These are phyloP conservation scores for Fistulina hepatica DNA, from an alignment of 1,284 basidiomycete species.

Conservation along the genomic window DNA sequence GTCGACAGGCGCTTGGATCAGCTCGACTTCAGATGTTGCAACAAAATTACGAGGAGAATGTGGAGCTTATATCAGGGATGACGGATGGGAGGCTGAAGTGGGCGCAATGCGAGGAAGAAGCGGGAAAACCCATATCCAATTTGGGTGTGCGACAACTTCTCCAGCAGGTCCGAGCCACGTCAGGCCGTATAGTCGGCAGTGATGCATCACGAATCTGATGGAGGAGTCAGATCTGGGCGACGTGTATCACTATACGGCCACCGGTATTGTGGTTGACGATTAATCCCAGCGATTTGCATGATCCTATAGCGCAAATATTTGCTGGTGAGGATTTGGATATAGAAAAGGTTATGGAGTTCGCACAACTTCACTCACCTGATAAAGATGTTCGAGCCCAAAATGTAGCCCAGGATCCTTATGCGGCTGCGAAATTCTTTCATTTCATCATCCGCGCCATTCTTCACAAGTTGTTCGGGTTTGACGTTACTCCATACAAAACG, in stretches of 20 bases:
- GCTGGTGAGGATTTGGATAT: conserved; percentile 29
- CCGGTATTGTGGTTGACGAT: conserved; percentile 24
- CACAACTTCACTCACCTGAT: conserved; percentile 23
- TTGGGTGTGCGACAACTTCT: conserved; percentile 5
- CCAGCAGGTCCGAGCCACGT: conserved; percentile 12
- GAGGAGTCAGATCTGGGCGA: conserved; percentile 17
- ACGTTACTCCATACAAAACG: too few species aligned
- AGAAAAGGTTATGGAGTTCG: conserved; percentile 20
- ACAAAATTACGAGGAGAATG: conserved; percentile 2
- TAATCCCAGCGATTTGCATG: conserved; percentile 23
- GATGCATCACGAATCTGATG: conserved; percentile 14
- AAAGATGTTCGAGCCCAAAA: conserved; percentile 19
- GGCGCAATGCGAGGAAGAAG: conserved; percentile 4
- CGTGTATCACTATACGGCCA: conserved; percentile 10
- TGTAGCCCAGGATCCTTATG: conserved; percentile 28
- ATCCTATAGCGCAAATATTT: conserved; percentile 30
- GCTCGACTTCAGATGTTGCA: conserved; percentile 16
- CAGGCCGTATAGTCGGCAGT: conserved; percentile 14
- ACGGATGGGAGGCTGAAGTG: not conserved
- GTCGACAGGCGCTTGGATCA: conserved; percentile 15
- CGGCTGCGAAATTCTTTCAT: conserved; percentile 28
- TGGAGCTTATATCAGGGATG: conserved; percentile 7
- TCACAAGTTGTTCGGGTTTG: conserved; percentile 21
- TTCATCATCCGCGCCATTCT: conserved; percentile 21
- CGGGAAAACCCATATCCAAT: conserved; percentile 3